Evolutionary conservation across 352 stramenopile genomes (phyloP), one percentile per base, ranked within the genome.

Genomic region (Phytophthora syringae): DNA sequence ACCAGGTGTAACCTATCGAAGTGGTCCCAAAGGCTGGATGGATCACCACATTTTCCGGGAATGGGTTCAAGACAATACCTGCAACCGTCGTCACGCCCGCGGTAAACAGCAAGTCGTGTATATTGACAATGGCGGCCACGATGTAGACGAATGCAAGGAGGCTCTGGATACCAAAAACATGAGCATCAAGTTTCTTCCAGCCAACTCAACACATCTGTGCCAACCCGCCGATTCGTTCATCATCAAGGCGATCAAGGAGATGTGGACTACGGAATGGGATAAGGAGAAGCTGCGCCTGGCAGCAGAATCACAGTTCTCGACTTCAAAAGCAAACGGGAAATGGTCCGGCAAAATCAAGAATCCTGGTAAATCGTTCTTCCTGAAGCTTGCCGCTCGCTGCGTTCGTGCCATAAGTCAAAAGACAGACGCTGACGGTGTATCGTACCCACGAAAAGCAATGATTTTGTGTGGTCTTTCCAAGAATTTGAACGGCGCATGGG

Each of bases 231-330:
- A n/a, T n/a, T n/a, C n/a, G n/a, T n/a, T n/a, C n/a, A n/a, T n/a
- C n/a, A n/a, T n/a, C n/a, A n/a, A n/a, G n/a, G n/a, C n/a, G n/a
- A n/a, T n/a, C n/a, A n/a, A n/a, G n/a, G n/a, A n/a, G n/a, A n/a
- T n/a, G n/a, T n/a, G n/a, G n/a, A n/a, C n/a, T n/a, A n/a, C n/a
- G 2, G 50, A 56, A 24, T 56, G 50, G 50, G 22, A 56, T 6
- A 55, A 45, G 32, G 34, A 47, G 36, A 56, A 56, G 15, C 7
- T 21, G 6, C 21, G 21, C 2, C 34, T 36, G 4, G 50, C 30
- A 3, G 5, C 13, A n/a, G 15, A 45, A 34, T 7, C 5, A 15
- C 5, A 15, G 2, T 56, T 56, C 16, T 56, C 50, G 3, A 36
- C 12, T 13, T 1, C 32, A 15, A 56, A 47, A 13, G 0, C 6